Conservation (phyloP, 2,329 filamentous ascomycete species). For the Achaetomium macrosporum region DNA sequence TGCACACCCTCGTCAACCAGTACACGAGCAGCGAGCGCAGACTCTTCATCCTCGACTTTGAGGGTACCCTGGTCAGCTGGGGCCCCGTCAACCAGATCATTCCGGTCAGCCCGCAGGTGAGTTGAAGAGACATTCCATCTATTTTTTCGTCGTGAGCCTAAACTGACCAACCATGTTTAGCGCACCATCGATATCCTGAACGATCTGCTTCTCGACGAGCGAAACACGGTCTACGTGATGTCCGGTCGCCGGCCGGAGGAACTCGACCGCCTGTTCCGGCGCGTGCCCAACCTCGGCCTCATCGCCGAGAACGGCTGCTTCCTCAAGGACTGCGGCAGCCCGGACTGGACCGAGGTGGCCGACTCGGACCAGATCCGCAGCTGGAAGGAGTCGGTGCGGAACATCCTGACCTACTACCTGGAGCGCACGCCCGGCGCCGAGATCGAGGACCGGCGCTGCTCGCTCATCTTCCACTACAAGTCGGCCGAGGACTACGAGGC, state of each 20-base stretch:
- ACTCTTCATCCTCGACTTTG: conserved; percentile 88
- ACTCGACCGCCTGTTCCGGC: conserved; percentile 77
- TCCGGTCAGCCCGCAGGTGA: conserved; percentile 66
- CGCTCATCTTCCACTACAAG: conserved; percentile 84
- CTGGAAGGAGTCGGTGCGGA: conserved; percentile 80
- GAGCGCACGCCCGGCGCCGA: conserved; percentile 83
- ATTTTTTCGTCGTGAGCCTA: not conserved
- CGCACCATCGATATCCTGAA: conserved; percentile 77
- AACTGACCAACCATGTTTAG: conserved; percentile 33
- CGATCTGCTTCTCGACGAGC: conserved; percentile 71
- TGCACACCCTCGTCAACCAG: conserved; percentile 55
- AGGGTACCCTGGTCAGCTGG: conserved; percentile 85
- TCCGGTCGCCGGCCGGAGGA: conserved; percentile 82
- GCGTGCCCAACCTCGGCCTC: conserved; percentile 75
- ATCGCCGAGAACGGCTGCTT: conserved; percentile 96
- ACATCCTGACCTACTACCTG: conserved; percentile 81
- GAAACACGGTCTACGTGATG: conserved; percentile 90
- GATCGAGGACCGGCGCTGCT: conserved; percentile 88
- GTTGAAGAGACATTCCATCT: conserved; percentile 18
- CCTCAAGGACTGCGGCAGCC: conserved; percentile 62
- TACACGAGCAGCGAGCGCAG: conserved; percentile 64
- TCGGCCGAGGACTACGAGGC: conserved; percentile 70
- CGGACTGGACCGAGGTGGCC: conserved; percentile 72
- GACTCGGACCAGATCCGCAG: conserved; percentile 61
- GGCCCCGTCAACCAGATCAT: conserved; percentile 80